Percentiles rank a stretch among this genome's conserved stretches.
These are phyloP conservation scores for Botrytis deweyae DNA, from an alignment of 2,329 filamentous ascomycete species.

Conservation along the genomic window DNA sequence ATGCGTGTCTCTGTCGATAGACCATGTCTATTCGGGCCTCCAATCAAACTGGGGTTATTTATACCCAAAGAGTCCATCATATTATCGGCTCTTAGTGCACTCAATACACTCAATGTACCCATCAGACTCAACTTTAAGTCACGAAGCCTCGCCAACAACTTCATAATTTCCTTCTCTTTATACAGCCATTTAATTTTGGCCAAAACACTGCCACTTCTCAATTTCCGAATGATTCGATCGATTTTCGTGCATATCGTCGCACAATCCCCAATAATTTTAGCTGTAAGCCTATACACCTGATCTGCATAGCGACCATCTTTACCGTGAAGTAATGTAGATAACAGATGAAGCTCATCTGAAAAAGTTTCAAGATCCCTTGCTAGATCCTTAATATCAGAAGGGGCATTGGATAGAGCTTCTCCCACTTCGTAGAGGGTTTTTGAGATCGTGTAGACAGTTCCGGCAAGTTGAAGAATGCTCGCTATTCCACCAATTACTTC, in stretches of 20 bases:
- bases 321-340: slow-evolving; percentile 23
- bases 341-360: slow-evolving; percentile 24
- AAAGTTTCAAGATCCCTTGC: slow-evolving; percentile 28
- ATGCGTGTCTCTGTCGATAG: slow-evolving; percentile 22
- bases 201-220: slow-evolving; percentile 22
- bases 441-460: slow-evolving; percentile 27
- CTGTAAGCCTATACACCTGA: slow-evolving; percentile 26
- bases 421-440: slow-evolving; percentile 27
- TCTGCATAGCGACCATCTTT: slow-evolving; percentile 27
- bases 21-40: background rate
- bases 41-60: slow-evolving; percentile 23
- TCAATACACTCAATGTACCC: slow-evolving; percentile 25
- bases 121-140: slow-evolving; percentile 30
- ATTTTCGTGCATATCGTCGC: slow-evolving; percentile 29
- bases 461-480: slow-evolving; percentile 27
- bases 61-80: slow-evolving; percentile 28
- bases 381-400: slow-evolving; percentile 29
- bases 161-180: slow-evolving; percentile 30
- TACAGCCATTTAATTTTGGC: slow-evolving; percentile 29
- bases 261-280: slow-evolving; percentile 30
- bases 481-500: slow-evolving; percentile 27
- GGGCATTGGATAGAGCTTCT: slow-evolving; percentile 26
- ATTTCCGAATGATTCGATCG: slow-evolving; percentile 26
- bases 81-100: slow-evolving; percentile 25
- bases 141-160: slow-evolving; percentile 26